phyloP scores from a whole-genome alignment of 2,329 filamentous ascomycete species.

The Trichophyton benhamiae region DNA sequence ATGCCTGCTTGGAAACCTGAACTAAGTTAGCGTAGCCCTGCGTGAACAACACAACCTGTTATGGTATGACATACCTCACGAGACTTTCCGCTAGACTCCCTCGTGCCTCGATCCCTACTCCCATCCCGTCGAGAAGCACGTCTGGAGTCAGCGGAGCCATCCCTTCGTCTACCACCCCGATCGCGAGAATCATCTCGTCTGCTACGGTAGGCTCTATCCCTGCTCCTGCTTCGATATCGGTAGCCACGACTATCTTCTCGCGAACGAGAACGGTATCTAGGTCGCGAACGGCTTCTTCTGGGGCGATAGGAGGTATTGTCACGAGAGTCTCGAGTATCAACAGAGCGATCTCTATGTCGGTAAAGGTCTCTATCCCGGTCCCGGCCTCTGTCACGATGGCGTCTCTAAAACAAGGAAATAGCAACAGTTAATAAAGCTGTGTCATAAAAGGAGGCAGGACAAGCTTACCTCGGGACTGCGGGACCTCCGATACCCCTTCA shows the following conservation, averaged over 20 bases:
- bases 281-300: slow-evolving; percentile 50
- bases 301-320: slow-evolving; percentile 54
- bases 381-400: slow-evolving; percentile 39
- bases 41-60: slow-evolving; percentile 5
- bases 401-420: slow-evolving; percentile 44
- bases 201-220: slow-evolving; percentile 55
- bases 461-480: slow-evolving; percentile 38
- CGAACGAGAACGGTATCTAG: slow-evolving; percentile 50
- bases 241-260: slow-evolving; percentile 46
- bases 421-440: slow-evolving; percentile 3
- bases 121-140: slow-evolving; percentile 55
- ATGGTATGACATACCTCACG: slow-evolving; percentile 43
- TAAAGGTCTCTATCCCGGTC: slow-evolving; percentile 45
- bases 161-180: slow-evolving; percentile 50
- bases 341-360: slow-evolving; percentile 34
- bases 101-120: slow-evolving; percentile 44
- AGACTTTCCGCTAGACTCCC: slow-evolving; percentile 39
- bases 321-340: slow-evolving; percentile 34
- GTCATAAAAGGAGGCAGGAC: background rate
- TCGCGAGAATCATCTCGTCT: slow-evolving; percentile 66
- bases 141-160: slow-evolving; percentile 59
- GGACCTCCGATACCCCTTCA: slow-evolving; percentile 35
- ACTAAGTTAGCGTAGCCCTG: slow-evolving; percentile 10
- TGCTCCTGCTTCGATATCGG: slow-evolving; percentile 51
- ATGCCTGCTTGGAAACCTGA: slow-evolving; percentile 44